These are phyloP conservation scores for Tremellales sp. DNA, from an alignment of 1,284 basidiomycete genomes.

Conservation along the genomic window DNA sequence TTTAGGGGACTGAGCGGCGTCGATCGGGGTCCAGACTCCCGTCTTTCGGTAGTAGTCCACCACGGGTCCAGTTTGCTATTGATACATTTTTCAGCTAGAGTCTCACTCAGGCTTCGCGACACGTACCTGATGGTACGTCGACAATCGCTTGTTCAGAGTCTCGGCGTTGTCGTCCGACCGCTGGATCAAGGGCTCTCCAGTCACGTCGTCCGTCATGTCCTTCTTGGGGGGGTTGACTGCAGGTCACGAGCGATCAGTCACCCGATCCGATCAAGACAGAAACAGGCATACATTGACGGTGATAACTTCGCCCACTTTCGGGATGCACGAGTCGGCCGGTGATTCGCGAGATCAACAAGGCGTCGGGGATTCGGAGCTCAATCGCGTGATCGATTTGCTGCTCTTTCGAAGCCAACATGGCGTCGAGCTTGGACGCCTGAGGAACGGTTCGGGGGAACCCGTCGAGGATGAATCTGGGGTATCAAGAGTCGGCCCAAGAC, in stretches of 20 bases:
- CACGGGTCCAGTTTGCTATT: conserved; percentile 91
- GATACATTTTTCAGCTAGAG: too few species aligned
- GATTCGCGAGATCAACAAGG: conserved; percentile 93
- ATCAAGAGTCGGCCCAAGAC: background rate
- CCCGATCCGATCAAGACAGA: background rate
- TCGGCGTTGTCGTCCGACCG: conserved; percentile 91
- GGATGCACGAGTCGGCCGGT: conserved; percentile 94
- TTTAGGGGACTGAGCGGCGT: conserved; percentile 86
- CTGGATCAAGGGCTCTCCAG: conserved; percentile 91
- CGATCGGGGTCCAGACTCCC: conserved; percentile 82
- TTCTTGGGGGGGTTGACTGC: conserved; percentile 88
- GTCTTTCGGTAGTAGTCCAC: conserved; percentile 95
- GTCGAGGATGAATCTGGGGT: conserved; percentile 85
- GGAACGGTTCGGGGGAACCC: conserved; percentile 97
- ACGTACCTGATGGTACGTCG: conserved; percentile 79
- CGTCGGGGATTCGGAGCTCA: conserved; percentile 89
- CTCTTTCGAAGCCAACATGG: conserved; percentile 75
- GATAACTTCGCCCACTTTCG: conserved; percentile 83
- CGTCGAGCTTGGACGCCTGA: conserved; percentile 95
- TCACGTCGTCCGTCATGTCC: conserved; percentile 84
- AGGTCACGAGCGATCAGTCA: background rate
- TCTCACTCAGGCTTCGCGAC: too few species aligned
- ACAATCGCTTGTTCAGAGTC: conserved; percentile 82
- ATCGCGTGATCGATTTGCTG: conserved; percentile 89
- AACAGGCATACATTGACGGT: conserved; percentile 85